Percentiles rank a stretch among this genome's conserved stretches.
Conservation (phyloP, 108 stramenopile species). For the Fragilariopsis cylindrus region DNA sequence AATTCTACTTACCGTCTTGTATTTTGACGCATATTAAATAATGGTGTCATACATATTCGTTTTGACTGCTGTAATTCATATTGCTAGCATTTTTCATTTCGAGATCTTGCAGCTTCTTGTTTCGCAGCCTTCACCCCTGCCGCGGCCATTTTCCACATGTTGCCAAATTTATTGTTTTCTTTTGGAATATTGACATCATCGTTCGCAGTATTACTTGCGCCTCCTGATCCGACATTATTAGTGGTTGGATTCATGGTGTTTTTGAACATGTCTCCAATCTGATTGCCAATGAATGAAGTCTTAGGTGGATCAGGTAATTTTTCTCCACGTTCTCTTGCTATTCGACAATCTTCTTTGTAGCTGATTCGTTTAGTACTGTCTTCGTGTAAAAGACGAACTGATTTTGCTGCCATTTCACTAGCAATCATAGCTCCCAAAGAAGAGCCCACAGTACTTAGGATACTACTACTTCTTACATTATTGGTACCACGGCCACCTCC, state of each 20-base stretch:
- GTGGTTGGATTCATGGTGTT: neutral
- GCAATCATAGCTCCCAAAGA: conserved; percentile 63
- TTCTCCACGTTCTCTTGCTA: conserved; percentile 54
- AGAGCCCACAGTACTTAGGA: conserved; percentile 50
- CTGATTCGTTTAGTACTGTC: conserved; percentile 53
- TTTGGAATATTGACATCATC: neutral
- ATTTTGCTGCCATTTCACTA: conserved; percentile 47
- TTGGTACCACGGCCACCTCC: conserved; percentile 15
- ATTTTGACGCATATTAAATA: too few species aligned
- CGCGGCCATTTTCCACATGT: conserved; percentile 13
- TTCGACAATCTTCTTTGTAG: conserved; percentile 49
- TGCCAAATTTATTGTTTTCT: neutral
- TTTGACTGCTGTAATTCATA: too few species aligned
- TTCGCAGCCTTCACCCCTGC: conserved; percentile 1
- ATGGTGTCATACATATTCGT: too few species aligned
- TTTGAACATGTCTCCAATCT: neutral
- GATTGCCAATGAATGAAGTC: neutral
- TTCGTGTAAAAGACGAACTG: conserved; percentile 55
- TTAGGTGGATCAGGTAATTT: conserved; percentile 47
- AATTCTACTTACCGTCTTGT: too few species aligned
- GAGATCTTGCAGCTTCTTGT: neutral
- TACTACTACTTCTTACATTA: conserved; percentile 24
- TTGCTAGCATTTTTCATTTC: too few species aligned
- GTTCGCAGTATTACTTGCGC: neutral
- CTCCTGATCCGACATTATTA: neutral